phyloP scores from a whole-genome alignment of 192 early-diverging fungal genomes.

The Coemansia umbellata region DNA sequence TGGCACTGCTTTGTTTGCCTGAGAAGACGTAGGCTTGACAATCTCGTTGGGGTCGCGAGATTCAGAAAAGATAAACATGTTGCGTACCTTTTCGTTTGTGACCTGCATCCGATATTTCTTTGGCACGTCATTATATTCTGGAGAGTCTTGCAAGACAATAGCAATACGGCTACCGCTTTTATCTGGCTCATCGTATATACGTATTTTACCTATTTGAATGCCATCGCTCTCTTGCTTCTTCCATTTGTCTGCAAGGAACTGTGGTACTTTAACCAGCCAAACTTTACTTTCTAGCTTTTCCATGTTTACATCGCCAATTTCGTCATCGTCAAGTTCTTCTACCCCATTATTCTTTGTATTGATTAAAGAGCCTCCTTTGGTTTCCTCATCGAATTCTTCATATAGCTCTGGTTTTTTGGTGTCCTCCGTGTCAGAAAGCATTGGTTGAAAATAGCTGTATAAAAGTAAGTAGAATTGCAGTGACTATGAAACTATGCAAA shows the following conservation, averaged over 20 bases:
- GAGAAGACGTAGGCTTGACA: constrained; percentile 41
- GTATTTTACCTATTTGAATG: constrained; percentile 72
- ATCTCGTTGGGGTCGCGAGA: constrained; percentile 30
- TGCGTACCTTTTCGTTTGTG: constrained; percentile 61
- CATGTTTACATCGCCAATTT: constrained; percentile 69
- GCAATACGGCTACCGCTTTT: constrained; percentile 54
- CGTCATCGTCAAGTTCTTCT: constrained; percentile 50
- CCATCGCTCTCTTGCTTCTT: constrained; percentile 56
- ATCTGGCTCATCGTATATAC: constrained; percentile 65
- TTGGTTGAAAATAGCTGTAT: no score
- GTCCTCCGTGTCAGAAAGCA: constrained; percentile 30
- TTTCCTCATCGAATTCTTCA: constrained; percentile 19
- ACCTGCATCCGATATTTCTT: constrained; percentile 81
- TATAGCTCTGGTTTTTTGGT: constrained; percentile 35
- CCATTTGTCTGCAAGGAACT: constrained; percentile 87
- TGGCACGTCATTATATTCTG: constrained; percentile 62
- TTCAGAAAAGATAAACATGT: constrained; percentile 78
- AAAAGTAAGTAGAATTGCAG: no score
- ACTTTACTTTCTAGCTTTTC: constrained; percentile 66
- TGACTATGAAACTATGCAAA: no score
- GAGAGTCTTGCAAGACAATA: constrained; percentile 64
- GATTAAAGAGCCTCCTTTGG: neutral
- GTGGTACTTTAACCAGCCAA: constrained; percentile 94
- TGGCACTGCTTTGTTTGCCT: constrained; percentile 49
- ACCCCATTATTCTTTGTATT: neutral